Conservation (phyloP, 75 land plant genomes). For the Gnetum montanum region DNA sequence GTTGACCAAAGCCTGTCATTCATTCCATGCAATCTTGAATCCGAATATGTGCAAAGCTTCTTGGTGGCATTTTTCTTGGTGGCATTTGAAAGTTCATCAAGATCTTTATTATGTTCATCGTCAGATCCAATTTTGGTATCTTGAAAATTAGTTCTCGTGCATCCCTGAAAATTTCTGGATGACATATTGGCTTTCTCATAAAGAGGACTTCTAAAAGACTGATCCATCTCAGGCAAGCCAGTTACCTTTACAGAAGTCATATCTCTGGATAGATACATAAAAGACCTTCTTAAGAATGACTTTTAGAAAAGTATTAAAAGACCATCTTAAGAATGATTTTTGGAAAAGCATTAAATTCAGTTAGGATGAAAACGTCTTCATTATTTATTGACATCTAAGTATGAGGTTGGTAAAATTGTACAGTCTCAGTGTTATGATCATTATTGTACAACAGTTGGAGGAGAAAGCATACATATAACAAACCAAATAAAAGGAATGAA, state of each 20-base stretch:
- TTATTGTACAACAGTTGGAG: no score
- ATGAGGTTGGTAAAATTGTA: no score
- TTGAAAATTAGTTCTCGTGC: not conserved
- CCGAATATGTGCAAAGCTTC: not conserved
- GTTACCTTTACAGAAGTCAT: not conserved
- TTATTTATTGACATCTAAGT: no score
- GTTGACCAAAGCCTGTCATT: not conserved
- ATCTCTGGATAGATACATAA: not conserved
- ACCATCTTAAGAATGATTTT: no score
- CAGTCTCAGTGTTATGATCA: no score
- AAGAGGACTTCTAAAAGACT: slow-evolving; percentile 6
- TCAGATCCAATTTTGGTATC: not conserved
- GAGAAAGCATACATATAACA: no score
- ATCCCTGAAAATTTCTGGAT: not conserved
- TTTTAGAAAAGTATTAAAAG: no score
- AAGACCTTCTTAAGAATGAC: no score
- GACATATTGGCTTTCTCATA: slow-evolving; percentile 6
- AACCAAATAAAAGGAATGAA: no score
- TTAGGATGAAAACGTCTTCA: no score
- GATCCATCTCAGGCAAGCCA: not conserved
- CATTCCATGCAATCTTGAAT: not conserved
- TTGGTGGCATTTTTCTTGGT: no score
- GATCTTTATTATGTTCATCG: not conserved
- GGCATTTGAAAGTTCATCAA: not conserved
- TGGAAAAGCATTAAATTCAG: no score